Base-by-base conservation (phyloP, 495 filamentous ascomycete genomes). In the Pyronema domesticum region DNA sequence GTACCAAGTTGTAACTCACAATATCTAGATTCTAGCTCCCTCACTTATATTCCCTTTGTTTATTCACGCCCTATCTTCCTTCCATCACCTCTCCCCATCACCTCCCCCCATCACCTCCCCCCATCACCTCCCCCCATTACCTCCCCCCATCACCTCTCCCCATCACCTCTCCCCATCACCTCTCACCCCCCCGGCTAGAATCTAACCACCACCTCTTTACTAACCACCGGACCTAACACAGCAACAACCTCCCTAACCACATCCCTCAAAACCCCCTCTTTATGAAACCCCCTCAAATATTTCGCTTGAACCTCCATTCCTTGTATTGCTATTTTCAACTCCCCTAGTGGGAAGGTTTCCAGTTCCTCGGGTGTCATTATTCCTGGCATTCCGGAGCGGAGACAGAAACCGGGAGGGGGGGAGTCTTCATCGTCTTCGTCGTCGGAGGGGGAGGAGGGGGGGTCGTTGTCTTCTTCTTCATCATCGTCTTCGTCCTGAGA, bases 361-460 rank as follows among this genome's bases (percentile, higher is more conserved):
- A 95, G 69, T 57, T 93, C 71, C 0, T 74, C 70, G 10, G 75
- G 60, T 1, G 84, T 78, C 58, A 89, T 70, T 30, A 83, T 73
- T 3, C 89, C 89, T 0, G 89, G 89, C 78, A 93, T 88, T 50
- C 75, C 69, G 39, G 81, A 71, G 15, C 70, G 61, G 51, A 91
- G 83, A 18, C 91, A 73, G 3, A 83, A 82, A 17, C 58, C 65
- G 40, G 45, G 54, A 23, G 70, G 60, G 6, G 68, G 65, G 30
- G 69, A 66, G 13, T 61, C 63, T 11, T 61, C 63, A 2, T 57
- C 56, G 40, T 53, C 43, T 49, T 54, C 56, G n/a, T 56, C 39
- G 15, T 58, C 49, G 54, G 37, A 15, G 57, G 57, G 23, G 23
- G 23, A 30, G 23, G 23, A 30, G 5, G 23, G 5, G 23, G 23